Conservation (phyloP, 306 rosid species). For the Lathyrus tuberosus region DNA sequence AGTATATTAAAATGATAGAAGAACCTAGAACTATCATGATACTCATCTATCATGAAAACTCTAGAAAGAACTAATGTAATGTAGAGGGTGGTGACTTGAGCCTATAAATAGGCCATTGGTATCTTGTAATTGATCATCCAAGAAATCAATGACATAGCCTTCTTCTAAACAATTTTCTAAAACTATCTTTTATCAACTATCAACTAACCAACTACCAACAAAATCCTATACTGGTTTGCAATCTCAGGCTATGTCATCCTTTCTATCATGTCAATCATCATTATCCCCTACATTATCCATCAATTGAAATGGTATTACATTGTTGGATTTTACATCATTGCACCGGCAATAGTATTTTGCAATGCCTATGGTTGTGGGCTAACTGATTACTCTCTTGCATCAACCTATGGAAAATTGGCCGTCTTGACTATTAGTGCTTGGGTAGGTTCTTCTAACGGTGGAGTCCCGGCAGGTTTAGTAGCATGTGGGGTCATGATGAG, state of each 20-base stretch:
- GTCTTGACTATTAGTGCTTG: slow-evolving; percentile 52
- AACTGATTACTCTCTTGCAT: slow-evolving; percentile 60
- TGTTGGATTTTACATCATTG: slow-evolving; percentile 43
- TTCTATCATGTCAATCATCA: slow-evolving; percentile 35
- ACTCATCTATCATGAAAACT: too few species aligned
- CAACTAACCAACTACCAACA: too few species aligned
- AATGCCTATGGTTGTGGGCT: slow-evolving; percentile 59
- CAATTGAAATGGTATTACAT: slow-evolving; percentile 55
- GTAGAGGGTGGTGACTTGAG: too few species aligned
- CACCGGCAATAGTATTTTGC: slow-evolving; percentile 42
- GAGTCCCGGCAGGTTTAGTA: slow-evolving; percentile 51
- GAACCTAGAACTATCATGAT: too few species aligned
- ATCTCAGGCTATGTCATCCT: slow-evolving; percentile 33
- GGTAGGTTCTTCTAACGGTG: slow-evolving; percentile 52
- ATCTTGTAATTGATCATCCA: too few species aligned
- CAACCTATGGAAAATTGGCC: slow-evolving; percentile 57
- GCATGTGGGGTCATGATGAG: slow-evolving; percentile 70
- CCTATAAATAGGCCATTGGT: too few species aligned
- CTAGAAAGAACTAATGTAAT: too few species aligned
- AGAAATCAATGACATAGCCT: too few species aligned
- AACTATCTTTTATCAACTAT: too few species aligned
- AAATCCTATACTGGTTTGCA: slow-evolving; percentile 45
- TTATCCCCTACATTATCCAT: slow-evolving; percentile 45
- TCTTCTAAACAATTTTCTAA: too few species aligned
- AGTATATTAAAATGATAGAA: too few species aligned